Conservation (phyloP, 176 grass and related monocot genomes). For the Urochloa ruziziensis region DNA sequence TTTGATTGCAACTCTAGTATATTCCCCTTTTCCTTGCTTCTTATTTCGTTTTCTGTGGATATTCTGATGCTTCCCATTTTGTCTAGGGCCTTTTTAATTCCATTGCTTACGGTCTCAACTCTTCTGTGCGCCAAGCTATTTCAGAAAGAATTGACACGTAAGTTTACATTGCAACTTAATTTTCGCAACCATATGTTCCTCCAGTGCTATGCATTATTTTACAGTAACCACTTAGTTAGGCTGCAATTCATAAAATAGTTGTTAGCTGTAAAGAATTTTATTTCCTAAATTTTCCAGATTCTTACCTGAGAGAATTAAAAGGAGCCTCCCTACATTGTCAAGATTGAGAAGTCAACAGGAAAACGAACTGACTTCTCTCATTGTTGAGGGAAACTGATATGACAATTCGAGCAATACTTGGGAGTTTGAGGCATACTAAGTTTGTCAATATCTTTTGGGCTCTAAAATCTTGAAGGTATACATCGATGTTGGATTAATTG, state of each 20-base stretch:
- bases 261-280: neutral
- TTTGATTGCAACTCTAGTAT: neutral
- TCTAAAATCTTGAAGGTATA: neutral
- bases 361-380: slow-evolving; percentile 75
- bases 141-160: slow-evolving; percentile 77
- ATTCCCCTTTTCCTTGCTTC: neutral
- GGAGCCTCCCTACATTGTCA: slow-evolving; percentile 52
- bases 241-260: neutral
- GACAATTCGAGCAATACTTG: neutral
- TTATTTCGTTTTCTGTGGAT: neutral
- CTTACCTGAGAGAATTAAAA: slow-evolving; percentile 73
- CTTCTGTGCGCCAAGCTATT: slow-evolving; percentile 86
- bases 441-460: neutral
- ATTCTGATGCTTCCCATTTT: neutral
- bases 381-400: slow-evolving; percentile 36
- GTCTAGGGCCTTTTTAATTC: slow-evolving; percentile 90
- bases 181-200: neutral
- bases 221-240: neutral
- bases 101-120: slow-evolving; percentile 93
- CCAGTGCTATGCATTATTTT: neutral
- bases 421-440: neutral
- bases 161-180: slow-evolving; percentile 28
- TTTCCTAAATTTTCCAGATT: slow-evolving; percentile 51
- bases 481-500: slow-evolving; percentile 22
- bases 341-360: slow-evolving; percentile 64